phyloP scores from a whole-genome alignment of 164 flowering plant genomes.

The Buxus sempervirens region DNA sequence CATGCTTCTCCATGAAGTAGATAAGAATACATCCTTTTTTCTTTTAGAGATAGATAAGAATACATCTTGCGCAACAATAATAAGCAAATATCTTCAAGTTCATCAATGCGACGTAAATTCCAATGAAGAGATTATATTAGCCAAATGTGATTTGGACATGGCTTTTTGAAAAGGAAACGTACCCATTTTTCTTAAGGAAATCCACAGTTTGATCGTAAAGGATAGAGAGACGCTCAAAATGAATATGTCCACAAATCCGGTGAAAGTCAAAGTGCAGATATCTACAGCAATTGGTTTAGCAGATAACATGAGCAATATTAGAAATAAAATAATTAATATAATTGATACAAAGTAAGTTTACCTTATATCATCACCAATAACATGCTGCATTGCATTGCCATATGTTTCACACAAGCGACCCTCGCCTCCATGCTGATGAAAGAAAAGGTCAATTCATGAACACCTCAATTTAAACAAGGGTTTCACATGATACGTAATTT shows the following conservation, averaged over 20 bases:
- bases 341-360: conserved; percentile 19
- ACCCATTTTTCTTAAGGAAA: conserved; percentile 73
- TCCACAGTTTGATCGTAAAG: conserved; percentile 79
- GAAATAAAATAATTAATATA: background rate
- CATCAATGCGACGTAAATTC: background rate
- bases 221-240: conserved; percentile 85
- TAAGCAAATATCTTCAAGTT: background rate
- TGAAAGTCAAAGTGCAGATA: conserved; percentile 96
- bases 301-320: conserved; percentile 6
- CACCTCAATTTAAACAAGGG: conserved; percentile 4
- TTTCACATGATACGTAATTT: no score
- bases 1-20: background rate
- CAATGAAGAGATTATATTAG: background rate
- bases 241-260: conserved; percentile 82
- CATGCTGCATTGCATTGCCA: conserved; percentile 66
- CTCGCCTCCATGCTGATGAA: conserved; percentile 84
- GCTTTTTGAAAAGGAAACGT: conserved; percentile 14
- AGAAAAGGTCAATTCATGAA: conserved; percentile 9
- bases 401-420: conserved; percentile 75
- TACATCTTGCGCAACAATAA: background rate
- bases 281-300: conserved; percentile 39
- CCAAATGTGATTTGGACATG: background rate
- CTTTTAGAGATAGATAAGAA: no score
- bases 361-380: conserved; percentile 75
- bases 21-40: background rate